These are phyloP conservation scores for Globisporangium viniferum DNA, from an alignment of 352 stramenopile species.

Conservation along the genomic window DNA sequence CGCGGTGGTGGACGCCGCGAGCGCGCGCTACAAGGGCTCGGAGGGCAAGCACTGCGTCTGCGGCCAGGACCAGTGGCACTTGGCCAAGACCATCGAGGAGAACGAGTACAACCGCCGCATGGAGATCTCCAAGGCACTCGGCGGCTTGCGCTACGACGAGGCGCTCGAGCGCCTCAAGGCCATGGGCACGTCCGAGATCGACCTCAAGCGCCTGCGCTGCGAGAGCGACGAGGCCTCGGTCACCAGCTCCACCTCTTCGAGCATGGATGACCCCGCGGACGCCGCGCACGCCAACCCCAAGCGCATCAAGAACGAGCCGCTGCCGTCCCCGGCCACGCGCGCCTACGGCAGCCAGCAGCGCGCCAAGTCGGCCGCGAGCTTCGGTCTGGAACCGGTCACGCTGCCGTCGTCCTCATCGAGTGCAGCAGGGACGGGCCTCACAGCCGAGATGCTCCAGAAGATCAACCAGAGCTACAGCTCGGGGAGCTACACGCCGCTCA, in stretches of 20 bases:
- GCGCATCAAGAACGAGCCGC: constrained; percentile 21
- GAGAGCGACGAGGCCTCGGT: constrained; percentile 30
- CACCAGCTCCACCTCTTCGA: constrained; percentile 21
- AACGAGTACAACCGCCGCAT: constrained; percentile 82
- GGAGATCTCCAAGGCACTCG: constrained; percentile 79
- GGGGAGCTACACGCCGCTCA: constrained; percentile 27
- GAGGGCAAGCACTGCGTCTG: constrained; percentile 82
- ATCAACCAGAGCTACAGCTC: constrained; percentile 25
- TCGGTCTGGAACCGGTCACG: constrained; percentile 15
- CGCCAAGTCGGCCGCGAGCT: constrained; percentile 4
- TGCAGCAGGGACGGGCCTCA: background rate
- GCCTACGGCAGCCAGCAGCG: constrained; percentile 21
- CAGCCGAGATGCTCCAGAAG: constrained; percentile 20
- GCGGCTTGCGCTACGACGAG: constrained; percentile 82
- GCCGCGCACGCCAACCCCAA: constrained; percentile 2
- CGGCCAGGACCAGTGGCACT: constrained; percentile 79
- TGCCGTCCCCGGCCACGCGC: constrained; percentile 23
- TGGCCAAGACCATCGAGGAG: constrained; percentile 80
- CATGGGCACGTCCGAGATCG: constrained; percentile 56
- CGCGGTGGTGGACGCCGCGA: constrained; percentile 42
- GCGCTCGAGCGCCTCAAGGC: constrained; percentile 56
- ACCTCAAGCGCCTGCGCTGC: constrained; percentile 49
- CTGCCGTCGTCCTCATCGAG: background rate
- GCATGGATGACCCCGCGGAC: constrained; percentile 9
- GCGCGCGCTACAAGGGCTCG: constrained; percentile 66